A percentile compares a stretch with the other conserved stretches of the same genome.
Evolutionary conservation across 306 rosid genomes (phyloP).

Genomic region (Trichosanthes cucumerina): DNA sequence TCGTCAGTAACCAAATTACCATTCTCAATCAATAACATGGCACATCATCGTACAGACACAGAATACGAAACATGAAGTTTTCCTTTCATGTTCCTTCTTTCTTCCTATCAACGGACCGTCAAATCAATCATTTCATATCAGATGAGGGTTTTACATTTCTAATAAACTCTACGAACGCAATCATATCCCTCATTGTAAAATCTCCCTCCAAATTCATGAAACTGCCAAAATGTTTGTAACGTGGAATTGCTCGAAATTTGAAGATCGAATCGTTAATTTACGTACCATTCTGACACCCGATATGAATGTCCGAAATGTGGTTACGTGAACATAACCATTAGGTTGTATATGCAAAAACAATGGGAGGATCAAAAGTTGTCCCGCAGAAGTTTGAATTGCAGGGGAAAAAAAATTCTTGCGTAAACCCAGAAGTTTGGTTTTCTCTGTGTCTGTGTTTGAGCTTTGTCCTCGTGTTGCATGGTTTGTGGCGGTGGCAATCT

Average conservation of each 20-base stretch:
- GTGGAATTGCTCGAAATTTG: background rate
- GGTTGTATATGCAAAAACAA: background rate
- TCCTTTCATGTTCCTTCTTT: background rate
- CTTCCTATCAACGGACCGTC: background rate
- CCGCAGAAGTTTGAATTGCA: background rate
- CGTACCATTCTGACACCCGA: slow-evolving; percentile 2
- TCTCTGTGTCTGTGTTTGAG: background rate
- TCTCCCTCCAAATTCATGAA: background rate
- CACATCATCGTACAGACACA: background rate
- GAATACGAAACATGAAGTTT: background rate
- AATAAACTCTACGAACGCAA: background rate
- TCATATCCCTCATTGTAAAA: background rate
- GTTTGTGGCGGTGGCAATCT: slow-evolving; percentile 7
- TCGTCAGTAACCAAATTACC: background rate
- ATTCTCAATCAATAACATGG: background rate
- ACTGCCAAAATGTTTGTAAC: background rate
- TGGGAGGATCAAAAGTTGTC: background rate
- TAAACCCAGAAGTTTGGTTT: slow-evolving; percentile 3
- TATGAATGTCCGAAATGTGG: background rate
- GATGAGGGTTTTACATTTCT: background rate
- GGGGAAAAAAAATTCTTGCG: background rate
- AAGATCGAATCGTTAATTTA: background rate
- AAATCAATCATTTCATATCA: background rate
- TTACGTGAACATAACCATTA: background rate
- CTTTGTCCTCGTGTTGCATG: background rate